These are phyloP conservation scores for Conoideocrella luteorostrata DNA, from an alignment of 2,329 filamentous ascomycete species.

Conservation along the genomic window DNA sequence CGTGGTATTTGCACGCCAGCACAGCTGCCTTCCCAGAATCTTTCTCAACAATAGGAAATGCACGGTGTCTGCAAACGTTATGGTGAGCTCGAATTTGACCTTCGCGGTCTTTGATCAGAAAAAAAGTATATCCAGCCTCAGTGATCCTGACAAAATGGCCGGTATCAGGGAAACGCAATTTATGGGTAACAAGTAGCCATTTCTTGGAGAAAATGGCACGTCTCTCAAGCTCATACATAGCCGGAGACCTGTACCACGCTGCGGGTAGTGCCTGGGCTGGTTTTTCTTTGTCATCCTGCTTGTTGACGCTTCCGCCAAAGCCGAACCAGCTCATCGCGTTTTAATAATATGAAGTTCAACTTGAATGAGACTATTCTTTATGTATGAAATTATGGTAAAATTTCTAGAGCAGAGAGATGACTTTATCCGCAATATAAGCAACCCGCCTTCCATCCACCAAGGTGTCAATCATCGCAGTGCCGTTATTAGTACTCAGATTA, in stretches of 20 bases:
- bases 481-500: neutral
- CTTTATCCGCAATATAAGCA: neutral
- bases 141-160: constrained; percentile 14
- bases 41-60: constrained; percentile 15
- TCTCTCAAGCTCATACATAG: constrained; percentile 45
- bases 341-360: neutral
- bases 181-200: constrained; percentile 41
- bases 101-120: constrained; percentile 16
- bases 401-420: neutral
- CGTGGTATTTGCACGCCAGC: constrained; percentile 12
- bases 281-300: neutral
- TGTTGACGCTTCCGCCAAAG: neutral
- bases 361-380: no score
- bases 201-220: constrained; percentile 46
- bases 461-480: neutral
- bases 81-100: constrained; percentile 15
- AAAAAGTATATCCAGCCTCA: constrained; percentile 16
- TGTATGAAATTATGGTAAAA: no score
- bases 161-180: constrained; percentile 12
- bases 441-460: neutral
- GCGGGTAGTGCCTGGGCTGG: constrained; percentile 15
- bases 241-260: constrained; percentile 27
- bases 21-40: constrained; percentile 11
- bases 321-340: neutral
- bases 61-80: constrained; percentile 16